phyloP scores from a whole-genome alignment of 2,329 filamentous ascomycete genomes.

The Phymatotrichopsis omnivora region DNA sequence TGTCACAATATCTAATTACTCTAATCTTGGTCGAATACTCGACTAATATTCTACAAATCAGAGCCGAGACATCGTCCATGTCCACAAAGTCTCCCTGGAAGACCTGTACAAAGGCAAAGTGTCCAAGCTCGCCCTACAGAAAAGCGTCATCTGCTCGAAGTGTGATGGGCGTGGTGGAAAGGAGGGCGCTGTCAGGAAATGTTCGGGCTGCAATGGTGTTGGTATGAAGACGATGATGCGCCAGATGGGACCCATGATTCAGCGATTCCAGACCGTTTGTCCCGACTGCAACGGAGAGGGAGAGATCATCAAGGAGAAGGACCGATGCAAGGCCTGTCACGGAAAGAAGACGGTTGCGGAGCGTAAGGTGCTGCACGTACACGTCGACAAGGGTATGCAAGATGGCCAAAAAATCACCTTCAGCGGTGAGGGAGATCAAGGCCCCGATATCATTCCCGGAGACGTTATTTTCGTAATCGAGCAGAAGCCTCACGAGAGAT shows the following conservation, averaged over 20 bases:
- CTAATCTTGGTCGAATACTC: neutral
- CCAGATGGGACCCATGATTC: conserved; percentile 99
- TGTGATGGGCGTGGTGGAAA: conserved; percentile 93
- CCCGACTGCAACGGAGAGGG: conserved; percentile 96
- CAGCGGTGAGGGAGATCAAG: conserved; percentile 90
- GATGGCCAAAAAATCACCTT: conserved; percentile 96
- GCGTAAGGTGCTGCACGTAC: conserved; percentile 95
- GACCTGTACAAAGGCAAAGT: conserved; percentile 98
- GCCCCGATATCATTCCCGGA: conserved; percentile 82
- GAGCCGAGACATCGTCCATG: conserved; percentile 93
- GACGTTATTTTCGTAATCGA: conserved; percentile 99
- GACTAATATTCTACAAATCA: conserved; percentile 44
- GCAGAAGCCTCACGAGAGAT: conserved; percentile 93
- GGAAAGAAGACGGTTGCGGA: conserved; percentile 98
- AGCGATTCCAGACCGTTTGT: conserved; percentile 98
- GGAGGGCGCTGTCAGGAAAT: conserved; percentile 93
- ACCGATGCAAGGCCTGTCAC: conserved; percentile 90
- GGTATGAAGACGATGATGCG: conserved; percentile 99
- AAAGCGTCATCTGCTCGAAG: conserved; percentile 91
- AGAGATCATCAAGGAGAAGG: conserved; percentile 92
- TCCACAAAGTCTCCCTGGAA: conserved; percentile 95
- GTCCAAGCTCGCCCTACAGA: conserved; percentile 92
- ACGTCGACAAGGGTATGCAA: conserved; percentile 89
- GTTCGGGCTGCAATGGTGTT: conserved; percentile 77
- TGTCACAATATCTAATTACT: neutral